These are phyloP conservation scores for Eimeria sp. DNA, from an alignment of 169 alveolate species.

Conservation along the genomic window DNA sequence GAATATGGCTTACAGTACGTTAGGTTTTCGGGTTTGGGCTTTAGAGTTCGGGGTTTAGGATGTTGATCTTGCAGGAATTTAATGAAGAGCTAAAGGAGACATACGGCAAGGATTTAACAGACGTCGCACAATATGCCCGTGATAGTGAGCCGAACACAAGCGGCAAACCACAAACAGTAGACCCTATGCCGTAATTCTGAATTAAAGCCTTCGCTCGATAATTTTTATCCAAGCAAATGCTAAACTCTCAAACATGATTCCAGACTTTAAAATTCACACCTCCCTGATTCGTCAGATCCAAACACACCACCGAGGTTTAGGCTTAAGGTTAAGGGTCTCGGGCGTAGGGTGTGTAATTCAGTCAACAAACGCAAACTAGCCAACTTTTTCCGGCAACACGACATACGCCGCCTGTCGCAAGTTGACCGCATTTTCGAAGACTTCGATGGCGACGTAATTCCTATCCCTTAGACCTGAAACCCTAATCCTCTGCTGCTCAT, in stretches of 20 bases:
- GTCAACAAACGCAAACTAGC: conserved; percentile 52
- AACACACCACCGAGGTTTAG: not conserved
- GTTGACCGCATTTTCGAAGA: conserved; percentile 40
- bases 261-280: not conserved
- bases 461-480: conserved; percentile 10
- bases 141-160: conserved; percentile 5
- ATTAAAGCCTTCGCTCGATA: too few species aligned
- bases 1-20: not conserved
- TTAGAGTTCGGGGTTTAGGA: not conserved
- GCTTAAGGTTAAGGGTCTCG: conserved; percentile 30
- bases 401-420: conserved; percentile 35
- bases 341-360: not conserved
- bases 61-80: conserved; percentile 48
- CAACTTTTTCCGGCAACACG: conserved; percentile 54
- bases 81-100: conserved; percentile 56
- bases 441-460: conserved; percentile 49
- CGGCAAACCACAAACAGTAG: conserved; percentile 17
- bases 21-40: not conserved
- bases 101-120: conserved; percentile 68
- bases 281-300: not conserved
- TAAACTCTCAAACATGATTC: too few species aligned
- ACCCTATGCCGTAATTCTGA: not conserved
- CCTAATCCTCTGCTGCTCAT: not conserved
- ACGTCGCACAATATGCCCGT: conserved; percentile 46
- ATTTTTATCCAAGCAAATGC: too few species aligned